A percentile compares a stretch with the other conserved stretches of the same genome.
These are phyloP conservation scores for Carex arenaria DNA, from an alignment of 202 grass and related monocot species.

Conservation along the genomic window DNA sequence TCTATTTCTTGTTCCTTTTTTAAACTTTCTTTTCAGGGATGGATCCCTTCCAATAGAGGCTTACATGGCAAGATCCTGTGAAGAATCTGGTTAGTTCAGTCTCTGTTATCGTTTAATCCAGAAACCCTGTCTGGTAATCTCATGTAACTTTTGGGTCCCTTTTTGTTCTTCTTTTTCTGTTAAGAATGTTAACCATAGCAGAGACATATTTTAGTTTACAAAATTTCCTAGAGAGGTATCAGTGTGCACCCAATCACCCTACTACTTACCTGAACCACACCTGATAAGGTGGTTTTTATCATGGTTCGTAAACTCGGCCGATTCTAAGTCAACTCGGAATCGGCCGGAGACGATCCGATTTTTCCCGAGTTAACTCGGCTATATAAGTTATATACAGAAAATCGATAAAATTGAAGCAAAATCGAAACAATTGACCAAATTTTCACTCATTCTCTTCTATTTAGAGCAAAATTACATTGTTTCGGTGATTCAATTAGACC, in stretches of 20 bases:
- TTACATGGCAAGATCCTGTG: constrained; percentile 81
- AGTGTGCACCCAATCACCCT: not conserved
- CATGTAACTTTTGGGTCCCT: constrained; percentile 3
- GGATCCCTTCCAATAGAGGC: constrained; percentile 59
- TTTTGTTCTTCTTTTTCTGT: not conserved
- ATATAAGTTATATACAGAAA: too few relatives aligned
- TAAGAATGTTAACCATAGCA: not conserved
- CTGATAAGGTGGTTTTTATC: not conserved
- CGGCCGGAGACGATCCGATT: too few relatives aligned
- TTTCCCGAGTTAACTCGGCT: too few relatives aligned
- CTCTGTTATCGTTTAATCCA: constrained; percentile 2
- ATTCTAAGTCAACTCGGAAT: too few relatives aligned
- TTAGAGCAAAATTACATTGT: too few relatives aligned
- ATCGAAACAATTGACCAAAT: too few relatives aligned
- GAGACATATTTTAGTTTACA: not conserved
- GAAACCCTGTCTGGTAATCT: not conserved
- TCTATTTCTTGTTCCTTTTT: constrained; percentile 18
- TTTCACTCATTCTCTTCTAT: too few relatives aligned
- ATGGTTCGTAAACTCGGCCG: too few relatives aligned
- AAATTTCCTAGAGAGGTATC: not conserved
- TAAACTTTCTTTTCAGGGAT: constrained; percentile 60
- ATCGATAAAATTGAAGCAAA: too few relatives aligned
- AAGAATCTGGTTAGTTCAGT: constrained; percentile 60
- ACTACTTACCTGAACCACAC: not conserved
- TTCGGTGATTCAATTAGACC: too few relatives aligned